Percentiles rank a stretch among this genome's conserved stretches.
phyloP scores from a whole-genome alignment of 169 alveolate genomes.

The Besnoitia besnoiti region DNA sequence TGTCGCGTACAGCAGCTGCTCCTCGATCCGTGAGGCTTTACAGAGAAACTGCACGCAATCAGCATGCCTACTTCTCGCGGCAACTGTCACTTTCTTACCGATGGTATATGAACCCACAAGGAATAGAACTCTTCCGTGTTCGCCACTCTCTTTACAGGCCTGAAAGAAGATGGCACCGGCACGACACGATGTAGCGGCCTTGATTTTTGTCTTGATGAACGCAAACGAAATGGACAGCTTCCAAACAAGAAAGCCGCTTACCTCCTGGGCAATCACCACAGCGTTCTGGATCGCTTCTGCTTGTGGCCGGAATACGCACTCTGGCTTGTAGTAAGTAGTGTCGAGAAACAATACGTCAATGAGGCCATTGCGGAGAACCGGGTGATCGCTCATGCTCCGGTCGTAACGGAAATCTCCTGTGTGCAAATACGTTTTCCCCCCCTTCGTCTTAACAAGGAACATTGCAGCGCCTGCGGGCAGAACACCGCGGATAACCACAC shows the following conservation, averaged over 20 bases:
- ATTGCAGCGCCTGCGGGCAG: constrained; percentile 61
- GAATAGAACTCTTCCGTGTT: neutral
- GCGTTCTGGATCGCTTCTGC: constrained; percentile 5
- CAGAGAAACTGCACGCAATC: neutral
- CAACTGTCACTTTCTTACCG: neutral
- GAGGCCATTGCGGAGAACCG: neutral
- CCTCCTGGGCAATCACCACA: constrained; percentile 10
- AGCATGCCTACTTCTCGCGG: neutral
- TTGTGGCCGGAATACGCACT: constrained; percentile 26
- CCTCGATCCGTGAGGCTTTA: neutral
- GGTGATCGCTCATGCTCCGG: constrained; percentile 34
- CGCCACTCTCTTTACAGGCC: neutral
- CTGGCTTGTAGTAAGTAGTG: constrained; percentile 32
- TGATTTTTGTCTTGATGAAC: neutral
- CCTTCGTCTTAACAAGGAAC: constrained; percentile 28
- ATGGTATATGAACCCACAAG: constrained; percentile 43
- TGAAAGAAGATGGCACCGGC: neutral
- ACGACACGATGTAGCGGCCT: no score
- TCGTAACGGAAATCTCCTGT: constrained; percentile 61
- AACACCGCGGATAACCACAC: neutral
- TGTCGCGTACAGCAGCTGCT: neutral
- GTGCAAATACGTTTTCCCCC: constrained; percentile 19
- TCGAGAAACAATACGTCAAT: constrained; percentile 43
- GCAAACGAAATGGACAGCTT: no score
- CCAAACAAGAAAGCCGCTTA: neutral